phyloP scores from a whole-genome alignment of 306 rosid genomes.

The Herpetospermum pedunculosum region DNA sequence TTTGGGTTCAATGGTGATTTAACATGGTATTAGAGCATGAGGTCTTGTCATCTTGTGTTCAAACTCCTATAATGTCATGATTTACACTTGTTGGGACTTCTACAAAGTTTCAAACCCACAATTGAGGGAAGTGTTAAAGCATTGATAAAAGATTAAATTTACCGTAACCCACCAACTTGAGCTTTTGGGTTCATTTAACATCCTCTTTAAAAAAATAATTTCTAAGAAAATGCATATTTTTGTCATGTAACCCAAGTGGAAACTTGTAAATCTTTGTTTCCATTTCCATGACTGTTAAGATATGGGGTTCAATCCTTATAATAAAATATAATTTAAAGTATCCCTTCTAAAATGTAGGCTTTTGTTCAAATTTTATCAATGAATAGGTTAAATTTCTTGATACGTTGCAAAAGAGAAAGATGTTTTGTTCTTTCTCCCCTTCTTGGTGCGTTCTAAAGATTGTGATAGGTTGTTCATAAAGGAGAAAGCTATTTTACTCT shows the following conservation, averaged over 20 bases:
- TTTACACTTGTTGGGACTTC: too few relatives aligned
- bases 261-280: not conserved
- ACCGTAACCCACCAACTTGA: too few relatives aligned
- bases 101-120: too few relatives aligned
- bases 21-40: not conserved
- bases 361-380: not conserved
- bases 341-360: not conserved
- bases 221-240: not conserved
- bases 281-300: not conserved
- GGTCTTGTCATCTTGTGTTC: not conserved
- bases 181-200: too few relatives aligned
- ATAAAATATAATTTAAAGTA: not conserved
- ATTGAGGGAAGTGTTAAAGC: too few relatives aligned
- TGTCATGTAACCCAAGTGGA: not conserved
- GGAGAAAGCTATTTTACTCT: not conserved
- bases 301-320: not conserved
- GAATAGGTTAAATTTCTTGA: not conserved
- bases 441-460: not conserved
- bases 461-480: not conserved
- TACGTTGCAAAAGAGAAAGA: not conserved
- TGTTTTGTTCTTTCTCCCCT: not conserved
- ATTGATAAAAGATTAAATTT: not conserved
- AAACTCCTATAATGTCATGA: not conserved
- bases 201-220: not conserved
- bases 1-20: not conserved